Base-by-base conservation (phyloP, 2,329 filamentous ascomycete genomes). In the Penicillium digitatum region DNA sequence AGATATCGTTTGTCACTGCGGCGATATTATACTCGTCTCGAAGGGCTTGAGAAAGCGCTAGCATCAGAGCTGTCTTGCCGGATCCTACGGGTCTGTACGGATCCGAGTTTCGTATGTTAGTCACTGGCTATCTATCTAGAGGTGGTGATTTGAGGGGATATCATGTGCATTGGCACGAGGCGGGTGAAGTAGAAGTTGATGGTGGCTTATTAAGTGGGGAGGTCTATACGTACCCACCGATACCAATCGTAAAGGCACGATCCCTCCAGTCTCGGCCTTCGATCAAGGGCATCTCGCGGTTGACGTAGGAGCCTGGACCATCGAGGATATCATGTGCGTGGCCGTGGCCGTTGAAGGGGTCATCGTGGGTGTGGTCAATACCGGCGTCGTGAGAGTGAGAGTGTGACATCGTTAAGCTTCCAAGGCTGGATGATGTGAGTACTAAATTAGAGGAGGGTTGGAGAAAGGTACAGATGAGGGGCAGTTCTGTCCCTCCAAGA, bases 1-100 rank as follows among this genome's bases (percentile, higher is more conserved):
- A 97, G 80, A 97, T 97, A 80, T 97, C 93, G 81, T 97, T 97
- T 47, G 94, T 99, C 22, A 99, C 93, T 57, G 91, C 94, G 0
- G 94, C 94, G 68, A 99, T 88, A 70, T 87, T 90, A 82, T 89
- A 92, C 52, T 83, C 79, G 48, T 86, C 81, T 58, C 94, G 88
- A 7, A 99, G 86, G 8, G 88, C 87, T 34, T 86, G 86, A 79
- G 91, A 96, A 64, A 97, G 88, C 37, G 89, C 87, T 11, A 96
- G 86, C 93, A 99, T 97, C 27, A 97, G 83, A 18, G 94, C 94
- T 0, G 94, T 97, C 76, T 99, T 99, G 70, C 94, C 94, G 24
- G 92, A 96, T 61, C 94, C 94, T 51, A 99, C 94, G 58, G 94
- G 94, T 40, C 92, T 95, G 64, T 40, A 16, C 16, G 35, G 12